Evolutionary conservation across 2,329 filamentous ascomycete genomes (phyloP), one percentile per base, ranked within the genome.

Genomic region (Didymella exigua): DNA sequence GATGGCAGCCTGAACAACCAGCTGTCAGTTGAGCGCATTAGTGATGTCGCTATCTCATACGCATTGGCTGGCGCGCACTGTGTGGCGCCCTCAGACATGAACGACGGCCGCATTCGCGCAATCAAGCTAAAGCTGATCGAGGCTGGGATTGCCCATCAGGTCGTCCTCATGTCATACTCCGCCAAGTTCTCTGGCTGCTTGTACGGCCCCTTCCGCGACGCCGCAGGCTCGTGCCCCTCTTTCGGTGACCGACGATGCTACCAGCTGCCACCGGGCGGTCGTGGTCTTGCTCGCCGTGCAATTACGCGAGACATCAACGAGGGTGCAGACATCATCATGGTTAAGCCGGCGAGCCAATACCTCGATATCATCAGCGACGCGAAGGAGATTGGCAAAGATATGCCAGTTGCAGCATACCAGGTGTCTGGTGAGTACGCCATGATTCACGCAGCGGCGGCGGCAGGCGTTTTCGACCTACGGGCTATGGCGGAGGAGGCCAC

Each of bases 71-170:
- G 95, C 53, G 95, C 93, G 0, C 95, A 99, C 77, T 98, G 93
- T 75, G 92, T 99, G 24, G 95, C 95, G 0, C 95, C 95, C 2
- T 96, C 91, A 1, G 95, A 99, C 76, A 99, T 99, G 95, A 99
- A 98, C 75, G 95, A 99, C 74, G 95, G 95, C 24, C 89, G 95
- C 62, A 96, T 99, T 69, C 90, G 93, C 54, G 93, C 93, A 58
- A 99, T 99, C 76, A 99, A 99, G 82, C 84, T 97, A 49, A 98
- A 97, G 81, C 82, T 99, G 59, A 98, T 98, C 54, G 93, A 98
- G 76, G 88, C 92, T 54, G 93, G 93, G 49, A 90, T 98, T 66
- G 89, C 93, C 6, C 95, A 99, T 79, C 88, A 89, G 73, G 89
- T 93, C 11, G 84, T 96, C 49, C 83, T 99, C 58, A 98, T 99